A percentile compares a stretch with the other conserved stretches of the same genome.
Conservation (phyloP, 306 rosid genomes). For the Inga leiocalycina region DNA sequence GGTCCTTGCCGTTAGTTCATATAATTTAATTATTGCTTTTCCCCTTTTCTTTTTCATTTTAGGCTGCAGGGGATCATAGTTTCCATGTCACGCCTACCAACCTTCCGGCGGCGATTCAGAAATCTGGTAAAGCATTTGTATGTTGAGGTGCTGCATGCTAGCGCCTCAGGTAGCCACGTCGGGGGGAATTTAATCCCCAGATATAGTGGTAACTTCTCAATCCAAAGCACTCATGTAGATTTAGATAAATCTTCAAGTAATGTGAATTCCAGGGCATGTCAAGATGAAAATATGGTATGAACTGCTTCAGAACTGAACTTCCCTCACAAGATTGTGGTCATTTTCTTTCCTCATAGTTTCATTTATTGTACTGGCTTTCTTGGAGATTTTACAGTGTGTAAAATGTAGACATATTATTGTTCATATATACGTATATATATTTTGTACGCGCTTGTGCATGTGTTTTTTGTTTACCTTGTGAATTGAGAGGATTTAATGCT, state of each 20-base stretch:
- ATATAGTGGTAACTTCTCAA: slow-evolving; percentile 9
- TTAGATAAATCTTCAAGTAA: slow-evolving; percentile 27
- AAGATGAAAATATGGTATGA: slow-evolving; percentile 35
- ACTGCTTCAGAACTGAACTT: neutral
- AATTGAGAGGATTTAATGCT: too few relatives aligned
- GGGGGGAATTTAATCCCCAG: slow-evolving; percentile 35
- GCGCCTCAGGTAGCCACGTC: slow-evolving; percentile 41
- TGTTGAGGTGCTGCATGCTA: slow-evolving; percentile 61
- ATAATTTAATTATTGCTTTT: neutral
- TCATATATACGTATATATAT: slow-evolving; percentile 25
- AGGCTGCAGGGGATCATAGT: slow-evolving; percentile 81
- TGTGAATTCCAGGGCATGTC: neutral
- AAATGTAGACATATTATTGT: neutral
- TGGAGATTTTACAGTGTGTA: neutral
- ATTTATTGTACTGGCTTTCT: neutral
- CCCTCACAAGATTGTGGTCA: neutral
- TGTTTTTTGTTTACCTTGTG: too few relatives aligned
- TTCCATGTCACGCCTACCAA: slow-evolving; percentile 70
- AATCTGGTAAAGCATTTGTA: slow-evolving; percentile 63
- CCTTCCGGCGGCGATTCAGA: slow-evolving; percentile 65
- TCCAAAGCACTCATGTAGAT: slow-evolving; percentile 21
- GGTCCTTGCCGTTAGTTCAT: too few relatives aligned
- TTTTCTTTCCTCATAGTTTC: neutral
- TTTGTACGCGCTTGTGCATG: too few relatives aligned
- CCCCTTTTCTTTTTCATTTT: neutral